Evolutionary conservation across 164 flowering plant genomes (phyloP), one percentile per base, ranked within the genome.

Genomic region (Liquidambar formosana): DNA sequence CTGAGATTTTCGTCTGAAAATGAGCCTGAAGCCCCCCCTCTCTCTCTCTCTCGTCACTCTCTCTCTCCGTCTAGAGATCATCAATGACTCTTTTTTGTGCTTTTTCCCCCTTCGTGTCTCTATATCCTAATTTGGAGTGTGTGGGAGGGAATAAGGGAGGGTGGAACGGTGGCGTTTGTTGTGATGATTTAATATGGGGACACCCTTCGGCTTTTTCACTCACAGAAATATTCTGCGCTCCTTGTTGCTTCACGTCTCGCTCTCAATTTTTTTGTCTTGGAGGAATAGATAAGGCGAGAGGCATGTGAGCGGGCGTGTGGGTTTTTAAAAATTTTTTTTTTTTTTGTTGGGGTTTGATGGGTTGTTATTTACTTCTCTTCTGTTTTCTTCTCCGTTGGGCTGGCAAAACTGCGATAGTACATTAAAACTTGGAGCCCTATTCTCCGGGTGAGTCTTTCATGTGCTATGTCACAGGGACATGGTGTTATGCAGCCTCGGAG

Each of bases 151-250:
- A 15, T 9, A 1, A 25, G 14, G 14, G 11, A n/a, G 45, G 1
- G 10, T 19, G n/a, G n/a, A 19, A 75, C 80, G 80, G 57, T 14
- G 74, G 47, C 77, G 74, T 77, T 63, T 70, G 8, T 18, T 15
- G 5, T 13, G 33, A 14, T 46, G 49, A 23, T 63, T 63, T 46
- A 13, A 22, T 13, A 16, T 61, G 47, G 12, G 46, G 53, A 75
- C 64, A 75, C 60, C 25, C 5, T 41, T n/a, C 21, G 48, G 65
- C 57, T 13, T 63, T 76, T 49, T 49, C 57, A 58, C 54, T 27
- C 77, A 61, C 77, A 66, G 18, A 16, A 25, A 3, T 10, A 10
- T 15, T 53, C 13, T 76, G 79, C 66, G 79, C 76, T 65, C 13
- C 41, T 38, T 27, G 61, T 68, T 61, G 10, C 14, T 61, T 60